Base-by-base conservation (phyloP, 2,329 filamentous ascomycete species). In the Lachnellula cervina region DNA sequence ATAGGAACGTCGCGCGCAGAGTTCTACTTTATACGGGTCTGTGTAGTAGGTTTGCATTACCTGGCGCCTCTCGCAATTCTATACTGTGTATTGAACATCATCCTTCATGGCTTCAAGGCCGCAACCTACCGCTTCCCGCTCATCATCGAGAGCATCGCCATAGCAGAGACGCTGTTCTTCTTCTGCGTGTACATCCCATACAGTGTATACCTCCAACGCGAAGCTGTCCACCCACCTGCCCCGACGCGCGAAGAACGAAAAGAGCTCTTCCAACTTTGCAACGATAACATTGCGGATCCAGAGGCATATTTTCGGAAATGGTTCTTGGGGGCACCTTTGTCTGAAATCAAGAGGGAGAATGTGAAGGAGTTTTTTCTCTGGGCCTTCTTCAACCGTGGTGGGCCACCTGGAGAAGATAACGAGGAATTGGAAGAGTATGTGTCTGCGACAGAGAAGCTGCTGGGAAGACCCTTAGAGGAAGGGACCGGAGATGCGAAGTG, bases 361-460 rank as follows among this genome's bases (percentile, higher is more conserved):
- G 63, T 86, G 50, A 81, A 80, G 67, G 79, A 83, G 53, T 85
- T 83, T 65, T 73, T 82, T 19, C 69, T 76, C n/a, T 87, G 82
- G 83, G 80, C 79, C 0, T 80, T 86, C 51, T 74, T 81, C 48
- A 80, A 79, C 59, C 72, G 73, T 9, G 74, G 71, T 9, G 71
- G 76, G 4, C 67, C 69, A 48, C 70, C 72, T 25, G 67, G 72
- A 5, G 72, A 74, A 17, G 69, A 80, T 48, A 73, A 81, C 11
- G 76, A 78, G 23, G 79, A 83, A 68, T 65, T 86, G 46, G 77
- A 84, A 38, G 75, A 75, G 55, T 84, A 84, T 65, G 70, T 79
- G n/a, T 65, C 69, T 43, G 71, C 74, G 43, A 69, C 79, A 23
- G 81, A 86, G 69, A 73, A 73, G 45, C 66, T 77, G 60, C 69